phyloP scores from a whole-genome alignment of 495 filamentous ascomycete species.

The Penicillium samsonianum region DNA sequence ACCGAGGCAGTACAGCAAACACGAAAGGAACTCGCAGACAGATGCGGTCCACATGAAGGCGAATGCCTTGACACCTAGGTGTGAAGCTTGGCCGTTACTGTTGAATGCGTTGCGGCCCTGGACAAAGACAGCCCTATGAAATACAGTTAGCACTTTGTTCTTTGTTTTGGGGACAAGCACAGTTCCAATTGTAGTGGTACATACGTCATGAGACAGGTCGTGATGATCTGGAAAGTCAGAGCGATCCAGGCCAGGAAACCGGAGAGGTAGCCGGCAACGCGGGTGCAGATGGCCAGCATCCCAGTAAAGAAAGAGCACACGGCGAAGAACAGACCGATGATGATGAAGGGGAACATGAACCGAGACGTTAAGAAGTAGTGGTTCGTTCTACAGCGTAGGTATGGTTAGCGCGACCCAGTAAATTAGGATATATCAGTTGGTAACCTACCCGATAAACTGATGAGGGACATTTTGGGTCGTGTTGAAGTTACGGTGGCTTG shows the following conservation, averaged over 20 bases:
- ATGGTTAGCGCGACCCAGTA: conserved; percentile 9
- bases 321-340: conserved; percentile 69
- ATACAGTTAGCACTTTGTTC: conserved; percentile 20
- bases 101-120: conserved; percentile 72
- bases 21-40: conserved; percentile 67
- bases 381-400: conserved; percentile 40
- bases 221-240: conserved; percentile 62
- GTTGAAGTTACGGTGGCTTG: conserved; percentile 56
- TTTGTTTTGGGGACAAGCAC: not conserved
- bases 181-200: conserved; percentile 26
- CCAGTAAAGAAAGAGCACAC: conserved; percentile 60
- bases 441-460: conserved; percentile 54
- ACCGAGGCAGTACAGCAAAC: conserved; percentile 66
- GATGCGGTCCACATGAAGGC: conserved; percentile 86
- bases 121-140: conserved; percentile 68
- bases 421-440: not conserved
- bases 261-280: conserved; percentile 62
- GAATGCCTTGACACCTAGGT: conserved; percentile 71
- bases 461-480: conserved; percentile 57
- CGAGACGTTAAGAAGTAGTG: conserved; percentile 66
- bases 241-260: conserved; percentile 55
- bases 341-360: conserved; percentile 72
- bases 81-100: conserved; percentile 54
- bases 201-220: conserved; percentile 71
- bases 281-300: conserved; percentile 60